A percentile compares a stretch with the other conserved stretches of the same genome.
Evolutionary conservation across 1,284 basidiomycete species (phyloP).

Genomic region (Melampsora americana): DNA sequence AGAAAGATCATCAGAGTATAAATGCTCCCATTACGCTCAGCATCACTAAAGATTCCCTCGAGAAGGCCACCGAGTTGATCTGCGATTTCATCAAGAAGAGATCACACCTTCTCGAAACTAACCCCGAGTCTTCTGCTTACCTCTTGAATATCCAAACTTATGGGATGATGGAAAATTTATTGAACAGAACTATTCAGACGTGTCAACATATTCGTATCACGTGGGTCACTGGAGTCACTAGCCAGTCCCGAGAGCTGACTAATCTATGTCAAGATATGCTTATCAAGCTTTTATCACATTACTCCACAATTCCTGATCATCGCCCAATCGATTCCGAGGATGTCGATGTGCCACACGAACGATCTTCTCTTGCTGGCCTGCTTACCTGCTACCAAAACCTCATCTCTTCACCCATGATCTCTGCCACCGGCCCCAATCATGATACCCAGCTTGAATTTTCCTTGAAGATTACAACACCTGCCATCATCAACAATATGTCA

Average conservation of each 20-base stretch:
- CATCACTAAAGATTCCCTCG: slow-evolving; percentile 28
- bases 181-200: slow-evolving; percentile 27
- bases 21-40: slow-evolving; percentile 1
- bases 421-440: not conserved
- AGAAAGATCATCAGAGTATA: not conserved
- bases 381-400: slow-evolving; percentile 34
- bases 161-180: slow-evolving; percentile 34
- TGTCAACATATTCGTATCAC: slow-evolving; percentile 22
- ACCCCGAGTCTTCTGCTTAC: slow-evolving; percentile 1
- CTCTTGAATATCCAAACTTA: slow-evolving; percentile 31
- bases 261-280: slow-evolving; percentile 26
- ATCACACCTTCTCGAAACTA: slow-evolving; percentile 17
- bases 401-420: not conserved
- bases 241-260: slow-evolving; percentile 11
- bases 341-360: slow-evolving; percentile 32
- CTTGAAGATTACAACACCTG: slow-evolving; percentile 39
- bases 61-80: slow-evolving; percentile 32
- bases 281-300: slow-evolving; percentile 31
- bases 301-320: slow-evolving; percentile 36
- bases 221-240: slow-evolving; percentile 18
- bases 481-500: slow-evolving; percentile 37
- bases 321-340: slow-evolving; percentile 18
- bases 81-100: slow-evolving; percentile 33
- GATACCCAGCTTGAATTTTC: slow-evolving; percentile 18
- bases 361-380: slow-evolving; percentile 36